Evolutionary conservation across 495 filamentous ascomycete genomes (phyloP).

Genomic region (Penicillium daleae): DNA sequence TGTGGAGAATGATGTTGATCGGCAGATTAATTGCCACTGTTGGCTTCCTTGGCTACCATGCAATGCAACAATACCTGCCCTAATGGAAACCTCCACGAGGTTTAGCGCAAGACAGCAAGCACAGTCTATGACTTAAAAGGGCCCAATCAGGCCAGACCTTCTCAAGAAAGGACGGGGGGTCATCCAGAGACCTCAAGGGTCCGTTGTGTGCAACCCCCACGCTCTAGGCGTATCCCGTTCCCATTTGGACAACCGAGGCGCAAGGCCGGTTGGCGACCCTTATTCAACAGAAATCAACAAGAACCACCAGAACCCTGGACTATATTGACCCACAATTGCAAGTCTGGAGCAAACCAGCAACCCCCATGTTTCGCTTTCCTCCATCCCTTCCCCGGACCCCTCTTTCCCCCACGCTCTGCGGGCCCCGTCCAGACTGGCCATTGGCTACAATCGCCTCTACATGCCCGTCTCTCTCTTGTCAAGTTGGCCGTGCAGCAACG

Average conservation of each 20-base stretch:
- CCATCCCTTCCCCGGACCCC: constrained; percentile 15
- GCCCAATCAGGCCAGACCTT: not conserved
- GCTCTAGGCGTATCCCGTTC: not conserved
- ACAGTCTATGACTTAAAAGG: not conserved
- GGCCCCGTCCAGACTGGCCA: not conserved
- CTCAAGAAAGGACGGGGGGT: not conserved
- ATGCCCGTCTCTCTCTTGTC: not conserved
- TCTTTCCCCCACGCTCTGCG: constrained; percentile 11
- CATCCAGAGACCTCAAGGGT: not conserved
- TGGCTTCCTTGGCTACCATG: not conserved
- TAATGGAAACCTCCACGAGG: not conserved
- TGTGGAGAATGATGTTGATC: not conserved
- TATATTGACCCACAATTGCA: not conserved
- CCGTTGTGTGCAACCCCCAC: not conserved
- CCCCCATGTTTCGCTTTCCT: constrained; percentile 9
- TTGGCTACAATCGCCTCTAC: not conserved
- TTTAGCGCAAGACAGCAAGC: not conserved
- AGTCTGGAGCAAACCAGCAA: not conserved
- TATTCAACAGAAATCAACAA: not conserved
- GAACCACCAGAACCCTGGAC: not conserved
- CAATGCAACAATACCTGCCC: constrained; percentile 1
- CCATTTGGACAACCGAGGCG: not conserved
- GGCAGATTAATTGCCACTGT: not conserved
- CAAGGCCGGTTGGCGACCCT: not conserved
- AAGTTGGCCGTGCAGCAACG: not conserved